phyloP scores from a whole-genome alignment of 2,329 filamentous ascomycete genomes.

The Diaporthe vexans region DNA sequence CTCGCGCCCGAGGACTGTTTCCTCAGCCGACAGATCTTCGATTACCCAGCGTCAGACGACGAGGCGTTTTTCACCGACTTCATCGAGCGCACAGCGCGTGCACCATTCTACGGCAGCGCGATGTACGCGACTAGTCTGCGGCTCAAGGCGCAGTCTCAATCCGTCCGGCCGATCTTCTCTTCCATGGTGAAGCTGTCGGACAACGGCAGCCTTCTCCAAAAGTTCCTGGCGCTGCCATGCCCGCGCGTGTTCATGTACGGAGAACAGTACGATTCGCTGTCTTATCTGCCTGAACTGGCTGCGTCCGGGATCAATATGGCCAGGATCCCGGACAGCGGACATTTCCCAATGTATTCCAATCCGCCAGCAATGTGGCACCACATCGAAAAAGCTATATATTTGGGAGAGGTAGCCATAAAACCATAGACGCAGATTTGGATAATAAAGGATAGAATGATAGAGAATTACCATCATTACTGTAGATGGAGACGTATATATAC shows the following conservation, averaged over 20 bases:
- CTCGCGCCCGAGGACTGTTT: constrained; percentile 8
- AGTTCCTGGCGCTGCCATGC: background rate
- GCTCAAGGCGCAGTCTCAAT: constrained; percentile 5
- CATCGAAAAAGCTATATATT: background rate
- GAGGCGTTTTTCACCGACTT: background rate
- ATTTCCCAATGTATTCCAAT: constrained; percentile 8
- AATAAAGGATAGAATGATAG: no score
- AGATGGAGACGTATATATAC: no score
- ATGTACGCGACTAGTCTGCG: constrained; percentile 14
- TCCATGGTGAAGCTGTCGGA: constrained; percentile 4
- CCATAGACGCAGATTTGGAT: background rate
- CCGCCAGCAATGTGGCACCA: constrained; percentile 9
- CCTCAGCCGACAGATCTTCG: constrained; percentile 10
- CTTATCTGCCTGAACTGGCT: background rate
- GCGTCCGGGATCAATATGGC: background rate
- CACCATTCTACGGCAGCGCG: background rate
- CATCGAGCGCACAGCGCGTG: background rate
- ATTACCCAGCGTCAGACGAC: background rate
- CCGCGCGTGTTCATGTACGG: background rate
- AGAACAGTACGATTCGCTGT: background rate
- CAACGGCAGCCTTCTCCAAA: background rate
- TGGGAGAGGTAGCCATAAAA: background rate
- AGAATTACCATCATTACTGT: no score
- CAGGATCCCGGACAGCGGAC: background rate
- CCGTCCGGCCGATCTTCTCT: background rate